Conservation (phyloP, 2,329 filamentous ascomycete species). For the Hymenoscyphus albidus region DNA sequence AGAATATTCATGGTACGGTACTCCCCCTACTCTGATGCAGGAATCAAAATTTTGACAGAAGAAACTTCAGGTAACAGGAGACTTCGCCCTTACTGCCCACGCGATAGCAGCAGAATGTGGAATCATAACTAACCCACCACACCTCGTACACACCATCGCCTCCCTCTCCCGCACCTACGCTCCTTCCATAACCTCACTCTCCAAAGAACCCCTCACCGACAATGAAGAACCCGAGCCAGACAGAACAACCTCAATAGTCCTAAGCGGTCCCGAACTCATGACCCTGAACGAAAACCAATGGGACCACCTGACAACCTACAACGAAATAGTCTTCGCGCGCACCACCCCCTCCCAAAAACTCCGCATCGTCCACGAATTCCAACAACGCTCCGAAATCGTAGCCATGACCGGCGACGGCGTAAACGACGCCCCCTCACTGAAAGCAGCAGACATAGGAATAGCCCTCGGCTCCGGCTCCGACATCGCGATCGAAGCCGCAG, state of each 20-base stretch:
- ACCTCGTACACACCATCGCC: conserved; percentile 49
- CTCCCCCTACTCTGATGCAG: neutral
- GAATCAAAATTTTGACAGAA: neutral
- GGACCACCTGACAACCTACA: conserved; percentile 60
- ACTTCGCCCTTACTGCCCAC: conserved; percentile 70
- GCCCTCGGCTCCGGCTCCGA: conserved; percentile 62
- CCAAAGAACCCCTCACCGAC: conserved; percentile 12
- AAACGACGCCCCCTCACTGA: conserved; percentile 50
- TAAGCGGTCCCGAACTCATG: conserved; percentile 63
- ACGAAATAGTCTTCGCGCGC: conserved; percentile 71
- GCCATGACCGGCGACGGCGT: conserved; percentile 37
- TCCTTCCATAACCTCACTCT: conserved; percentile 15
- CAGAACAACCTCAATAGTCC: conserved; percentile 48
- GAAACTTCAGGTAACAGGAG: conserved; percentile 61
- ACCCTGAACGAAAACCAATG: conserved; percentile 64
- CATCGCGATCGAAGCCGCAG: conserved; percentile 59
- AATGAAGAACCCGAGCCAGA: conserved; percentile 13
- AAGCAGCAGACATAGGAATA: conserved; percentile 50
- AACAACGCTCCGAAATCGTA: conserved; percentile 55
- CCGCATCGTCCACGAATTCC: conserved; percentile 73
- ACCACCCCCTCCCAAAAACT: conserved; percentile 78
- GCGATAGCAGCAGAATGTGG: conserved; percentile 70
- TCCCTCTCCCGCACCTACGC: conserved; percentile 35
- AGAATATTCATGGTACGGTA: conserved; percentile 67
- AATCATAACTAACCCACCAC: conserved; percentile 55